phyloP scores from a whole-genome alignment of 2,329 filamentous ascomycete genomes.

The Herpomyces periplanetae region DNA sequence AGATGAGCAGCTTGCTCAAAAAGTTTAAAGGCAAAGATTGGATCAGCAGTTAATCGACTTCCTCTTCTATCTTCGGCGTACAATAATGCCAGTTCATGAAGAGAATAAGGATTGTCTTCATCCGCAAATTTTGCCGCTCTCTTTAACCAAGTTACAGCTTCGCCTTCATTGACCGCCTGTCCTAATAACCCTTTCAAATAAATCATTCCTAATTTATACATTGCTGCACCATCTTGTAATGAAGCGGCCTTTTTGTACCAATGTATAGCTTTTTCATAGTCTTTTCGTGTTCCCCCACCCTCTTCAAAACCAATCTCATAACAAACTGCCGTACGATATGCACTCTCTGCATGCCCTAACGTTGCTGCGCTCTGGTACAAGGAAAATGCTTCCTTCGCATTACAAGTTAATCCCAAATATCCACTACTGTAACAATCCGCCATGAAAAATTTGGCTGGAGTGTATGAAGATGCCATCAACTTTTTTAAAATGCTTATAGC shows the following conservation, averaged over 20 bases:
- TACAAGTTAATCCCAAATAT: conserved; percentile 30
- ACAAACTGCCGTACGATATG: conserved; percentile 79
- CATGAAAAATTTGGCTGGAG: conserved; percentile 68
- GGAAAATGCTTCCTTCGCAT: conserved; percentile 66
- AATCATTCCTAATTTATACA: conserved; percentile 98
- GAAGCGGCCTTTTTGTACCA: conserved; percentile 87
- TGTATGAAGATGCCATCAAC: conserved; percentile 26
- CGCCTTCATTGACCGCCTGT: conserved; percentile 37
- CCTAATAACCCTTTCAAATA: conserved; percentile 69
- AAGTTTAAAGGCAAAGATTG: conserved; percentile 35
- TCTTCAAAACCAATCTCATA: conserved; percentile 86
- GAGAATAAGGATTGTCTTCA: conserved; percentile 57
- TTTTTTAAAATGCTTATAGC: conserved; percentile 76
- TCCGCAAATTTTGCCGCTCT: conserved; percentile 62
- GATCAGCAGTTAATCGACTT: conserved; percentile 48
- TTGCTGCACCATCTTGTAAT: conserved; percentile 57
- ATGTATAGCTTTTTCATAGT: conserved; percentile 72
- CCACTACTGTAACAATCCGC: conserved; percentile 65
- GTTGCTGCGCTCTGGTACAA: conserved; percentile 84
- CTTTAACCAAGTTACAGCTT: conserved; percentile 71
- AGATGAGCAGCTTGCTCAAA: conserved; percentile 55
- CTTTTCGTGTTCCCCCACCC: conserved; percentile 59
- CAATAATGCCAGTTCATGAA: conserved; percentile 31
- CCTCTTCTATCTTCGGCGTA: conserved; percentile 24
- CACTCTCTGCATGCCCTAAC: conserved; percentile 40